A percentile compares a stretch with the other conserved stretches of the same genome.
These are phyloP conservation scores for Psilocybe subaeruginosa DNA, from an alignment of 768 basidiomycete species.

Conservation along the genomic window DNA sequence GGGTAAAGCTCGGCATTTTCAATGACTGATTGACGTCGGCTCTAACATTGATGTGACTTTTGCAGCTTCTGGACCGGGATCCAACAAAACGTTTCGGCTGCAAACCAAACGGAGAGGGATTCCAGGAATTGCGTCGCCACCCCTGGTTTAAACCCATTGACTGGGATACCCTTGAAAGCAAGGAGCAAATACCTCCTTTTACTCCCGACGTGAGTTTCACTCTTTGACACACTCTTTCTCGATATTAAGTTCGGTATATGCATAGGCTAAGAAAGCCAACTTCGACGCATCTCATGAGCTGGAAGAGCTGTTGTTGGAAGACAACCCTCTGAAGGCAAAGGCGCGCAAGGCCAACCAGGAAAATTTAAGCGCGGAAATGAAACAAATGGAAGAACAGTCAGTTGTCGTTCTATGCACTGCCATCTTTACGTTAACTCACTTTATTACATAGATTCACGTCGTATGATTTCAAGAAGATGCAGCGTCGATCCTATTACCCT, in stretches of 20 bases:
- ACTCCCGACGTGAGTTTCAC: constrained; percentile 75
- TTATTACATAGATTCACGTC: constrained; percentile 69
- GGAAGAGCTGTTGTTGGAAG: constrained; percentile 93
- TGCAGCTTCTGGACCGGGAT: constrained; percentile 87
- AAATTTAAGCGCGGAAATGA: constrained; percentile 87
- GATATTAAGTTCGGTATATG: constrained; percentile 11
- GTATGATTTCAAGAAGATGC: constrained; percentile 93
- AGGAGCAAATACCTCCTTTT: constrained; percentile 78
- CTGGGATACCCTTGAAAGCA: constrained; percentile 85
- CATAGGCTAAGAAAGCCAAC: constrained; percentile 96
- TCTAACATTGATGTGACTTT: constrained; percentile 5
- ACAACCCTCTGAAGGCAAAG: constrained; percentile 95
- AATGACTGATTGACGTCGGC: constrained; percentile 1
- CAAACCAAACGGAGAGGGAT: constrained; percentile 77
- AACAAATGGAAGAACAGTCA: constrained; percentile 98
- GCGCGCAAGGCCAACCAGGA: constrained; percentile 91
- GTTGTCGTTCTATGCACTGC: constrained; percentile 10
- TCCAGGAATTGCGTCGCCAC: constrained; percentile 76
- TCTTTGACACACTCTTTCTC: constrained; percentile 6
- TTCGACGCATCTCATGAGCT: constrained; percentile 99
- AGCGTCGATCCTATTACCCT: constrained; percentile 89
- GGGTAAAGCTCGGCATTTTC: constrained; percentile 53
- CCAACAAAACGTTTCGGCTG: constrained; percentile 80
- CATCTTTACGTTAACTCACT: neutral
- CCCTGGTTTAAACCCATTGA: constrained; percentile 90